Base-by-base conservation (phyloP, 225 moss, liverwort and hornwort species). In the Marchantia polymorpha region DNA sequence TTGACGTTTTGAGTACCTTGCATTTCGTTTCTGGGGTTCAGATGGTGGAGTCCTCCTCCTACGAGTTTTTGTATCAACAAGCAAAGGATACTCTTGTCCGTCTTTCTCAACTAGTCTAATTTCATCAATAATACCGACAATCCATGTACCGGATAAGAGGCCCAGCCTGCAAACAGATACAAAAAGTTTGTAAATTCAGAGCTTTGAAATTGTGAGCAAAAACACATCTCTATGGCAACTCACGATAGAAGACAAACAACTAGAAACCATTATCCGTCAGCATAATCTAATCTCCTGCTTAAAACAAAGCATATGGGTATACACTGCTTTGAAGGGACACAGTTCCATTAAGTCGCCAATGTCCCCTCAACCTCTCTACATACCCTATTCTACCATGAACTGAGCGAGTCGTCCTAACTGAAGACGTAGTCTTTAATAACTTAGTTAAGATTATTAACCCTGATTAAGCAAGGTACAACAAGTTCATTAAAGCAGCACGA, bases 51-150 rank as follows among this genome's bases (percentile, higher is more conserved):
- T 83, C 73, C 88, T 91, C 80, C 91, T 89, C 56, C 82, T 88
- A 56, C 97, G 94, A 31, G 97, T 99, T 83, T 99, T 93, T 12
- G 97, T 99, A 81, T 99, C 97, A 75, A 94, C 88, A 65, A 99
- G 87, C 78, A 95, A 89, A 25, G 94, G 93, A 47, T 82, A 89
- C 79, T 93, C 90, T 78, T 86, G 78, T 75, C 86, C 92, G 83
- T 93, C 91, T 17, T 82, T 89, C 68, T 90, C 87, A 75, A 92
- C 90, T 79, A 94, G 73, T 79, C 92, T 92, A 81, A 99, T 86
- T 77, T 99, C 97, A 88, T 99, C 97, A 77, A 99, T 94, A 69
- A 99, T 90, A 74, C 97, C 97, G 77, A 94, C 90, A 52, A 99
- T 89, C 94, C 97, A 99, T 26, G 90, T 89, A 31, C 89, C 94